These are phyloP conservation scores for Rhododendron williamsianum DNA, from an alignment of 148 eudicot species.

Conservation along the genomic window DNA sequence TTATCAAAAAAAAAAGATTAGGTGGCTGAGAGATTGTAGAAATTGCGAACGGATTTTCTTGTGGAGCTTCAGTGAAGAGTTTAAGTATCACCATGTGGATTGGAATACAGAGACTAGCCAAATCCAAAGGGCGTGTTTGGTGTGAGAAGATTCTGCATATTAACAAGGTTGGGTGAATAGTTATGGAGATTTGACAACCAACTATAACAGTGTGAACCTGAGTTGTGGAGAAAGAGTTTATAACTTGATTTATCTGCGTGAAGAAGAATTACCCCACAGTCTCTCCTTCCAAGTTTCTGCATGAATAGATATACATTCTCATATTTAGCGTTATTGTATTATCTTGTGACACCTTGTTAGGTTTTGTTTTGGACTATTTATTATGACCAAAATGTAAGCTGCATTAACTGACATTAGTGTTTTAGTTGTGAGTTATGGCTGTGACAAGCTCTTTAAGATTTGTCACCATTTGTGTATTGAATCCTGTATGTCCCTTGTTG, in stretches of 20 bases:
- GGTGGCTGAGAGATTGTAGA: not conserved
- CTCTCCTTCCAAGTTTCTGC: not conserved
- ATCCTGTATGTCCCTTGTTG: not conserved
- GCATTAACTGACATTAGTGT: not conserved
- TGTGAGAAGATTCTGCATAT: not conserved
- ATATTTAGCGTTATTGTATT: too few species aligned
- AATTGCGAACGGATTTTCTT: not conserved
- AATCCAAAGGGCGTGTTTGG: not conserved
- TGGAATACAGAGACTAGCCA: not conserved
- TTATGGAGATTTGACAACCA: not conserved
- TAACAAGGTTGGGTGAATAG: not conserved
- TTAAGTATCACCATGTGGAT: not conserved
- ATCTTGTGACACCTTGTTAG: not conserved
- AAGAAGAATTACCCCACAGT: not conserved
- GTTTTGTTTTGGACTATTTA: not conserved
- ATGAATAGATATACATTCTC: not conserved
- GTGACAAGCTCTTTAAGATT: not conserved
- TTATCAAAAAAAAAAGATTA: not conserved
- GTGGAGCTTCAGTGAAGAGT: not conserved
- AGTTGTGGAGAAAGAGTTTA: not conserved
- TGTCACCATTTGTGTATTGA: not conserved
- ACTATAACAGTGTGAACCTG: not conserved
- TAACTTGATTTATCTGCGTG: not conserved
- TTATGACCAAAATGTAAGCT: not conserved
- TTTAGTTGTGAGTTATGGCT: not conserved